These are phyloP conservation scores for Termitomyces sp. DNA, from an alignment of 768 basidiomycete species.

Conservation along the genomic window DNA sequence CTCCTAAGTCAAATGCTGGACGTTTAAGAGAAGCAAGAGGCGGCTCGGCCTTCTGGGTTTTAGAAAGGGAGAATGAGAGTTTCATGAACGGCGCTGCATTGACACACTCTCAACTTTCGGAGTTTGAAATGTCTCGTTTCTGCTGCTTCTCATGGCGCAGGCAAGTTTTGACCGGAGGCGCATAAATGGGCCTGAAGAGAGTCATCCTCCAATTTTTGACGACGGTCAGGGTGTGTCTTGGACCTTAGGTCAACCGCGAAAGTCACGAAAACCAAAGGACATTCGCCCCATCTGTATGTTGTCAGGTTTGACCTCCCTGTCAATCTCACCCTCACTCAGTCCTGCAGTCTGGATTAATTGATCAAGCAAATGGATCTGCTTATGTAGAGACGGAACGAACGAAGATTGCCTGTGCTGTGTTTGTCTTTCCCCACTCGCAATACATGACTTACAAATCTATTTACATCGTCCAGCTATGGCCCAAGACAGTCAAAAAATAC, in stretches of 20 bases:
- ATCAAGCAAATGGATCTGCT: constrained; percentile 93
- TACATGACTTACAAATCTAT: constrained; percentile 8
- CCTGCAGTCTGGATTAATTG: constrained; percentile 86
- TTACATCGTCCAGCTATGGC: constrained; percentile 56
- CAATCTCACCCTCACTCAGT: constrained; percentile 44
- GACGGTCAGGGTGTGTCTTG: constrained; percentile 23
- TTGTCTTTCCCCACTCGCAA: constrained; percentile 30
- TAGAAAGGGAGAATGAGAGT: constrained; percentile 83
- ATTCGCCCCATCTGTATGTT: constrained; percentile 84
- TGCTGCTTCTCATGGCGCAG: constrained; percentile 41
- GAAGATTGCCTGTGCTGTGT: constrained; percentile 98
- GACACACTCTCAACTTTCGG: constrained; percentile 20
- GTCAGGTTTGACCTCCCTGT: constrained; percentile 4
- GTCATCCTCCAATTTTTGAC: constrained; percentile 62
- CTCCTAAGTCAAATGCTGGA: constrained; percentile 62
- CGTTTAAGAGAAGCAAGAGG: constrained; percentile 47
- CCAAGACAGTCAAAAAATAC: constrained; percentile 81
- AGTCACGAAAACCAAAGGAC: constrained; percentile 54
- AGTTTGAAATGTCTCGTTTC: constrained; percentile 28
- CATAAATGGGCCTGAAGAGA: constrained; percentile 89
- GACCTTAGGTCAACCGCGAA: constrained; percentile 40
- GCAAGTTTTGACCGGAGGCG: constrained; percentile 79
- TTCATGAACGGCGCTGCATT: constrained; percentile 56
- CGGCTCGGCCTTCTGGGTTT: constrained; percentile 51
- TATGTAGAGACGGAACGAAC: constrained; percentile 92